These are phyloP conservation scores for Talaromyces sp. DNA, from an alignment of 2,329 filamentous ascomycete species.

Conservation along the genomic window DNA sequence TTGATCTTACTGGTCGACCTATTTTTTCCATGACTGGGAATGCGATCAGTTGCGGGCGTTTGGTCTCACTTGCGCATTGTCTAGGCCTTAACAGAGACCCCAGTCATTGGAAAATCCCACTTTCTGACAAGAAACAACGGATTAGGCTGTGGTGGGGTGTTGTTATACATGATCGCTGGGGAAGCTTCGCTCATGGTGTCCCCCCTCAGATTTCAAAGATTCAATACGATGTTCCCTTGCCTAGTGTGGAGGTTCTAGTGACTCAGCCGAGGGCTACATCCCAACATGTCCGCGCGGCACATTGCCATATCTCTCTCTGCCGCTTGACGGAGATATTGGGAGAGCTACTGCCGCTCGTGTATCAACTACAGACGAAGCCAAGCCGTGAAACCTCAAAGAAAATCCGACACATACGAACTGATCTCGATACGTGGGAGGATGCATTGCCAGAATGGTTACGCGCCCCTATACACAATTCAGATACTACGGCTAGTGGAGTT, in stretches of 20 bases:
- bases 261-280: constrained; percentile 29
- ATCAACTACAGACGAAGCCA: constrained; percentile 39
- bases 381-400: constrained; percentile 41
- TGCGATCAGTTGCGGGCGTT: constrained; percentile 50
- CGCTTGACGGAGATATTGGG: constrained; percentile 44
- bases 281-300: constrained; percentile 42
- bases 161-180: constrained; percentile 53
- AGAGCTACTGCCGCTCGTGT: constrained; percentile 42
- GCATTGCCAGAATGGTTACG: constrained; percentile 40
- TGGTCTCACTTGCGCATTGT: constrained; percentile 51
- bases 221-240: constrained; percentile 53
- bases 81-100: constrained; percentile 54
- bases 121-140: constrained; percentile 47
- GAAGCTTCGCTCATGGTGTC: constrained; percentile 52
- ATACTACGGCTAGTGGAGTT: constrained; percentile 34
- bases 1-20: constrained; percentile 57
- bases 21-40: constrained; percentile 57
- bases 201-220: constrained; percentile 50
- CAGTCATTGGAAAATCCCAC: constrained; percentile 48
- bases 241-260: constrained; percentile 40
- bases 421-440: constrained; percentile 43
- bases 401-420: constrained; percentile 41
- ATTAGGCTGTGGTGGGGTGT: constrained; percentile 55
- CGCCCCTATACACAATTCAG: constrained; percentile 25
- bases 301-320: constrained; percentile 51